Conservation (phyloP, 768 basidiomycete species). For the Boletus subparvulus region DNA sequence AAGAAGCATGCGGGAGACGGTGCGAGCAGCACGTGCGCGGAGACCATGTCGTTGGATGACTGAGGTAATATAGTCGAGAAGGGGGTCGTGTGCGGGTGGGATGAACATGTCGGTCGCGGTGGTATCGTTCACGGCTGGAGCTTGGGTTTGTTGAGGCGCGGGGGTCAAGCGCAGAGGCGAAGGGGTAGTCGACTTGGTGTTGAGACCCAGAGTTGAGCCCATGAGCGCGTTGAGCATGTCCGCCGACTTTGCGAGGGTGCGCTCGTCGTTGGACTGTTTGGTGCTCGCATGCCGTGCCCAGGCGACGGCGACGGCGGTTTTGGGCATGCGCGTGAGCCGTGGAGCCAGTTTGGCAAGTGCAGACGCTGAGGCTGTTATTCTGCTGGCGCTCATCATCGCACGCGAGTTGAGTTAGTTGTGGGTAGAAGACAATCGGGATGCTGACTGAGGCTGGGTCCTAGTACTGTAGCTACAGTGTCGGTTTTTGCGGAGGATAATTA, state of each 20-base stretch:
- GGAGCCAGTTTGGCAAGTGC: not conserved
- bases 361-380: not conserved
- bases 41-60: constrained; percentile 63
- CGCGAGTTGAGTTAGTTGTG: no score
- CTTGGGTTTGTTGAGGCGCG: not conserved
- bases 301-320: not conserved
- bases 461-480: not conserved
- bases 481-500: not conserved
- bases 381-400: constrained; percentile 10
- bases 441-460: no score
- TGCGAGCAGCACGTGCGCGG: constrained; percentile 56
- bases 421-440: no score
- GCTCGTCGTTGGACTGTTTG: constrained; percentile 20
- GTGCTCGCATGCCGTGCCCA: constrained; percentile 15
- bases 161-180: not conserved
- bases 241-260: constrained; percentile 23
- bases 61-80: constrained; percentile 66
- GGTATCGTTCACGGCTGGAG: not conserved
- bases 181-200: constrained; percentile 2
- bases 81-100: constrained; percentile 73
- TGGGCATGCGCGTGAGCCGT: not conserved
- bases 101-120: constrained; percentile 44
- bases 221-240: constrained; percentile 26
- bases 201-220: constrained; percentile 21
- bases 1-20: constrained; percentile 61